These are phyloP conservation scores for Diaporthe velutina DNA, from an alignment of 2,329 filamentous ascomycete genomes.

Conservation along the genomic window DNA sequence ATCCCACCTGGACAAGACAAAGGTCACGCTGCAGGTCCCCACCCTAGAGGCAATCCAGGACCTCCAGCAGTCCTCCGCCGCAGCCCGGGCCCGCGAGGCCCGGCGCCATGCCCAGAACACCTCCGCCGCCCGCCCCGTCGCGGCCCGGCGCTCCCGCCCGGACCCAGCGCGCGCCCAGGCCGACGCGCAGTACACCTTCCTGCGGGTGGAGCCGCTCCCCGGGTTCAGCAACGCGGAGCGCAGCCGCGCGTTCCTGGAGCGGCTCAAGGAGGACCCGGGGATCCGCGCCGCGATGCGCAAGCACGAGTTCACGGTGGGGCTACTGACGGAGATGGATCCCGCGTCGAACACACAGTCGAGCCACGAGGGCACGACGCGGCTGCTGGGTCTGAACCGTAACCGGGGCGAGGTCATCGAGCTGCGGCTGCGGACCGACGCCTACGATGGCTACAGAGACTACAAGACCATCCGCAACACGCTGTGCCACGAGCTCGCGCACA, in stretches of 20 bases:
- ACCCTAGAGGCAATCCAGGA: conserved; percentile 43
- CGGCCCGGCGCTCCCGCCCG: conserved; percentile 43
- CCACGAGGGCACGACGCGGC: conserved; percentile 80
- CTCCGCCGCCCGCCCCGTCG: conserved; percentile 9
- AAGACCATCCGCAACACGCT: conserved; percentile 90
- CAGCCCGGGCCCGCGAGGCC: conserved; percentile 36
- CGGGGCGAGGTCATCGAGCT: conserved; percentile 91
- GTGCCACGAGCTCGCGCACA: conserved; percentile 96
- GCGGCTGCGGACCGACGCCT: conserved; percentile 89
- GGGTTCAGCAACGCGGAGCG: conserved; percentile 83
- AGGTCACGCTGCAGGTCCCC: conserved; percentile 49
- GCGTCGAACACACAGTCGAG: conserved; percentile 79
- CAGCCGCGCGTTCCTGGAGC: conserved; percentile 78
- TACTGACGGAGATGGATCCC: conserved; percentile 97
- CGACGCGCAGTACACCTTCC: conserved; percentile 84
- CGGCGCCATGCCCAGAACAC: conserved; percentile 27
- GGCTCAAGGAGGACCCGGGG: conserved; percentile 85
- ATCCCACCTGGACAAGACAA: conserved; percentile 42
- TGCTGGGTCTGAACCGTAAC: conserved; percentile 89
- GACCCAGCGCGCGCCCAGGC: conserved; percentile 58
- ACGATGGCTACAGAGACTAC: conserved; percentile 95
- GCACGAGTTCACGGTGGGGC: conserved; percentile 85
- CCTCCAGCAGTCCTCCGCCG: conserved; percentile 43
- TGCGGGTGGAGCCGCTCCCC: conserved; percentile 78
- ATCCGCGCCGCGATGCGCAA: conserved; percentile 86